Evolutionary conservation across 345 rosid genomes (phyloP), one percentile per base, ranked within the genome.

Genomic region (Cardiospermum halicacabum): DNA sequence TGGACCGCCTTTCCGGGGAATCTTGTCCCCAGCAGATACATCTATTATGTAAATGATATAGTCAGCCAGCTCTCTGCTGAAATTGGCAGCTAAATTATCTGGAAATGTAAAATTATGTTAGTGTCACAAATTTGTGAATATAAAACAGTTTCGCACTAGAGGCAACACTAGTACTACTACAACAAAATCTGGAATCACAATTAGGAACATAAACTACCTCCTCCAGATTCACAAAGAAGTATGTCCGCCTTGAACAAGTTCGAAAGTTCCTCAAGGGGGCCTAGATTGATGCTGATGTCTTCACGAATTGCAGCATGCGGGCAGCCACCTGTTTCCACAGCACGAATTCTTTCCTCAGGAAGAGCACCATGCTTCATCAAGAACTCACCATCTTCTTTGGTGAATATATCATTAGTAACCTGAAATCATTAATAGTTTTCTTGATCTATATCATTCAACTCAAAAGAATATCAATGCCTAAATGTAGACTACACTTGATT

Each of bases 221-320:
- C 99, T 30, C 99, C 97, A 19, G 97, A 91, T 87, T 94, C 95
- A 65, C 97, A 94, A 51, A 94, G 97, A 69, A 94, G 89, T 59
- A 94, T 50, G 74, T 91, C 97, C 59, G 99, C 76, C 63, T 83
- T 94, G 80, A 80, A 94, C 67, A 91, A 69, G 77, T 84, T 87
- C 12, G 95, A 85, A 22, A 91, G 89, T 81, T 94, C 99, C 80
- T 94, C 99, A 2, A 91, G 96, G 58, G 96, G 99, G 62, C 99
- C 99, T 40, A 94, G 81, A 71, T 91, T 94, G 61, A 91, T 94
- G 75, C 96, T 94, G 81, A 94, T 94, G 67, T 94, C 97, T 79
- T 94, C 97, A 60, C 95, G 96, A 67, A 94, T 94, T 0, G 99
- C 99, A n/a, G 97, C 97, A 58, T 91, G 99, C 6, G 97, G 96